Conservation (phyloP, 495 filamentous ascomycete genomes). For the Neurospora sublineolata region DNA sequence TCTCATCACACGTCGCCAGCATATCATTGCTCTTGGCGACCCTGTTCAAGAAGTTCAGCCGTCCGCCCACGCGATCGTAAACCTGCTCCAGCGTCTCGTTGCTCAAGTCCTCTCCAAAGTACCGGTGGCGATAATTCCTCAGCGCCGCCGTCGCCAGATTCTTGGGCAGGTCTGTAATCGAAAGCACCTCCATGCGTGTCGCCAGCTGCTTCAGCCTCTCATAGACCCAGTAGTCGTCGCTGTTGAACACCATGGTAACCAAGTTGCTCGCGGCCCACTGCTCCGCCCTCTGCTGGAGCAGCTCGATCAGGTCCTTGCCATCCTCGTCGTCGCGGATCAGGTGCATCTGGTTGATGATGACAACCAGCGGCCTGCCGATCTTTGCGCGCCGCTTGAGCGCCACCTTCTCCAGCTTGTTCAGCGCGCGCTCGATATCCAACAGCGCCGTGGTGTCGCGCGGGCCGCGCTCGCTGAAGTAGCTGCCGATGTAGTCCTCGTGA, state of each 20-base stretch:
- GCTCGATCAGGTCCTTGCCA: constrained; percentile 80
- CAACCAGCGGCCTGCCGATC: constrained; percentile 56
- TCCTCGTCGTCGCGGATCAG: constrained; percentile 82
- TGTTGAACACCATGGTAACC: constrained; percentile 83
- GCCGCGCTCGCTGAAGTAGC: constrained; percentile 85
- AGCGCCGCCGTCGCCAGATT: constrained; percentile 63
- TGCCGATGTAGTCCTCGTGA: constrained; percentile 81
- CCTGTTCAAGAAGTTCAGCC: constrained; percentile 72
- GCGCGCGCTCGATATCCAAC: constrained; percentile 86
- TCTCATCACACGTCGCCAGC: constrained; percentile 63
- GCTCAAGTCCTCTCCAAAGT: constrained; percentile 47
- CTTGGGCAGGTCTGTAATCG: constrained; percentile 71
- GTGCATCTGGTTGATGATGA: constrained; percentile 89
- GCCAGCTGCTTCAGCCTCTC: constrained; percentile 83
- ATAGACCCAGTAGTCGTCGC: constrained; percentile 96
- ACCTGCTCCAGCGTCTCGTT: constrained; percentile 54
- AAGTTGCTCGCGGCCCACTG: constrained; percentile 87
- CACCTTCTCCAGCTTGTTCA: constrained; percentile 97
- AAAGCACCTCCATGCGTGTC: constrained; percentile 82
- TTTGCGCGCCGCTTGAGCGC: constrained; percentile 52
- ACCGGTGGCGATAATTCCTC: constrained; percentile 59
- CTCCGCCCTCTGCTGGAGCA: constrained; percentile 91
- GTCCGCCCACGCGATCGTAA: constrained; percentile 75
- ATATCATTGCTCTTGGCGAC: constrained; percentile 75
- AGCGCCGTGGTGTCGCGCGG: constrained; percentile 83